A percentile compares a stretch with the other conserved stretches of the same genome.
phyloP scores from a whole-genome alignment of 805 yeast genomes.

The Zygosaccharomyces bisporus region DNA sequence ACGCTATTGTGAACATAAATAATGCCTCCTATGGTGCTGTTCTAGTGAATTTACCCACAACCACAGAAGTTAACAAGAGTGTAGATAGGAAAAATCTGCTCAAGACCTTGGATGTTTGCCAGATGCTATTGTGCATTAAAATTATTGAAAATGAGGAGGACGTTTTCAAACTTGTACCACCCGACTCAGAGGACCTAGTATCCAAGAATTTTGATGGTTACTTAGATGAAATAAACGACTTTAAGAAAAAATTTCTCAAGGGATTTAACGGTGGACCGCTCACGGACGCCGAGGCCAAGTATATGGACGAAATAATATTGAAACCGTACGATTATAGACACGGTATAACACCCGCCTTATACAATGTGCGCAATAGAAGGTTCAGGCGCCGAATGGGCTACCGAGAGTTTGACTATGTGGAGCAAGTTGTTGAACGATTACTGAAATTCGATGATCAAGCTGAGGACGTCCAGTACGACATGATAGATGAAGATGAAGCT shows the following conservation, averaged over 20 bases:
- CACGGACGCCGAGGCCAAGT: slow-evolving; percentile 28
- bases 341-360: slow-evolving; percentile 81
- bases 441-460: slow-evolving; percentile 77
- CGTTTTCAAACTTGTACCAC: slow-evolving; percentile 39
- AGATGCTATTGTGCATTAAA: slow-evolving; percentile 73
- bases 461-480: slow-evolving; percentile 71
- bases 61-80: slow-evolving; percentile 82
- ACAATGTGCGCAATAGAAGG: slow-evolving; percentile 63
- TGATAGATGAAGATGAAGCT: slow-evolving; percentile 53
- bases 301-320: slow-evolving; percentile 23
- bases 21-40: slow-evolving; percentile 75
- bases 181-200: slow-evolving; percentile 42
- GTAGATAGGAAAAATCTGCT: slow-evolving; percentile 80
- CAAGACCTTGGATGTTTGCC: slow-evolving; percentile 82
- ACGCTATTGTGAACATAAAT: slow-evolving; percentile 73
- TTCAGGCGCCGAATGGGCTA: slow-evolving; percentile 68
- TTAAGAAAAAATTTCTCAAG: slow-evolving; percentile 23
- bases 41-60: slow-evolving; percentile 82
- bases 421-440: slow-evolving; percentile 71
- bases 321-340: slow-evolving; percentile 48
- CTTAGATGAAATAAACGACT: slow-evolving; percentile 28
- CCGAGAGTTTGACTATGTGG: slow-evolving; percentile 71
- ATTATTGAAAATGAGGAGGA: slow-evolving; percentile 47
- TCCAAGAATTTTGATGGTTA: slow-evolving; percentile 31
- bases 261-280: slow-evolving; percentile 30